Percentiles rank a stretch among this genome's conserved stretches.
These are phyloP conservation scores for Herpotrichia juniperi DNA, from an alignment of 2,329 filamentous ascomycete genomes.

Conservation along the genomic window DNA sequence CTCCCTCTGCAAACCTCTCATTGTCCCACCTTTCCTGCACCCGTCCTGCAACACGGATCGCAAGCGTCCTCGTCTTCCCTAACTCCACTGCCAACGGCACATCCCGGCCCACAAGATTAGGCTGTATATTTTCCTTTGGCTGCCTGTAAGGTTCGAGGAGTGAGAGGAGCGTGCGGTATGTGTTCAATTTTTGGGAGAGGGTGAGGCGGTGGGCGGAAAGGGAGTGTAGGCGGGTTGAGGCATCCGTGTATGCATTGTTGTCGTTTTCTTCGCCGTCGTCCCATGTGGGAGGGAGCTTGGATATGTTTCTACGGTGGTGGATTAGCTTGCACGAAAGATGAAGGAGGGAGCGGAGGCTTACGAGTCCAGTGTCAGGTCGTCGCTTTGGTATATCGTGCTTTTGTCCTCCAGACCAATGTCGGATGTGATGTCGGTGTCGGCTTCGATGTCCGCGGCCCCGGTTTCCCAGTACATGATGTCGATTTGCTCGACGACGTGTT, in stretches of 20 bases:
- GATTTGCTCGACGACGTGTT: conserved; percentile 76
- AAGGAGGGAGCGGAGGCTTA: conserved; percentile 8
- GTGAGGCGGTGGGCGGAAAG: conserved; percentile 58
- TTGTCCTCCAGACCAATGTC: conserved; percentile 48
- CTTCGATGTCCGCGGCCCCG: conserved; percentile 37
- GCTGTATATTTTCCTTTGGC: conserved; percentile 59
- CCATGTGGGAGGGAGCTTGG: conserved; percentile 37
- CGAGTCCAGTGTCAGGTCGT: conserved; percentile 41
- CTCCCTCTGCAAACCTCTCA: conserved; percentile 33
- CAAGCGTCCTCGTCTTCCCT: conserved; percentile 68
- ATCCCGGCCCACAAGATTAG: conserved; percentile 70
- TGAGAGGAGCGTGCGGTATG: conserved; percentile 56
- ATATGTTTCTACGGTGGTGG: conserved; percentile 24
- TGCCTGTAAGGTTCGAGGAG: conserved; percentile 60
- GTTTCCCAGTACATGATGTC: conserved; percentile 66
- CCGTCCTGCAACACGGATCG: conserved; percentile 44
- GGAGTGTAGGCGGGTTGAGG: conserved; percentile 54
- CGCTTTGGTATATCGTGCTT: conserved; percentile 36
- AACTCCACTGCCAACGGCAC: conserved; percentile 70
- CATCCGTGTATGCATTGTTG: conserved; percentile 42
- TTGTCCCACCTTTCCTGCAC: conserved; percentile 37
- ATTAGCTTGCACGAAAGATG: neutral
- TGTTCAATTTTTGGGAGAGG: conserved; percentile 53
- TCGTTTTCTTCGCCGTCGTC: conserved; percentile 20
- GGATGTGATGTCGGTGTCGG: conserved; percentile 21